Base-by-base conservation (phyloP, 768 basidiomycete species). In the Leccinum variicolor region DNA sequence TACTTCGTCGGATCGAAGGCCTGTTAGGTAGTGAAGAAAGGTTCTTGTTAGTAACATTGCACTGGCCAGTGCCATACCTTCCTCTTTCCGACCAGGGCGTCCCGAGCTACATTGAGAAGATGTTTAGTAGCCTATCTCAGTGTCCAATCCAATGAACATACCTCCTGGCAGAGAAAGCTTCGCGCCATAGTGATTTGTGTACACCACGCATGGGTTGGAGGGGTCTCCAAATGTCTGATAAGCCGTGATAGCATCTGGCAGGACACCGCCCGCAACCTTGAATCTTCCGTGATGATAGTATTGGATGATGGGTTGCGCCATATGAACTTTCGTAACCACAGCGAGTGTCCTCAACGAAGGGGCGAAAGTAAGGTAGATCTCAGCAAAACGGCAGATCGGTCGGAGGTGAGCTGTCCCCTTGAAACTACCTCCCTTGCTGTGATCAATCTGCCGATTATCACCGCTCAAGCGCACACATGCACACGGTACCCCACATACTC, bases 241-340 rank as follows among this genome's bases (percentile, higher is more conserved):
- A 23, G 84, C 84, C 1, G 84, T 85, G 33, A 84, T 62, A 8
- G 83, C 84, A 54, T 83, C 76, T 13, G 84, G 81, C 14, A 85
- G 66, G 6, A 80, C 67, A 19, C 84, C 84, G 2, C 84, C 83
- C 50, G 76, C 67, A 9, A 84, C 76, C 21, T 65, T 70, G 64
- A 84, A 79, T 29, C 82, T 77, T 15, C 83, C 83, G 60, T 85
- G 84, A 57, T 78, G 79, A 58, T 82, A 76, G 64, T 77, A 80
- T 62, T 79, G 73, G 4, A 76, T 77, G 71, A 55, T 39, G 51
- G 53, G 58, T 55, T 60, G 49, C 41, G 64, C 51, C 61, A 62
- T 63, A 17, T 29, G 14, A 49, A 9, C 28, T 29, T 56, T 33
- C 28, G 14, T 43, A 14, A 26, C 11, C 21, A 15, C 34, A 36